Evolutionary conservation across 75 land plant genomes (phyloP), one percentile per base, ranked within the genome.

Genomic region (Cunninghamia lanceolata): DNA sequence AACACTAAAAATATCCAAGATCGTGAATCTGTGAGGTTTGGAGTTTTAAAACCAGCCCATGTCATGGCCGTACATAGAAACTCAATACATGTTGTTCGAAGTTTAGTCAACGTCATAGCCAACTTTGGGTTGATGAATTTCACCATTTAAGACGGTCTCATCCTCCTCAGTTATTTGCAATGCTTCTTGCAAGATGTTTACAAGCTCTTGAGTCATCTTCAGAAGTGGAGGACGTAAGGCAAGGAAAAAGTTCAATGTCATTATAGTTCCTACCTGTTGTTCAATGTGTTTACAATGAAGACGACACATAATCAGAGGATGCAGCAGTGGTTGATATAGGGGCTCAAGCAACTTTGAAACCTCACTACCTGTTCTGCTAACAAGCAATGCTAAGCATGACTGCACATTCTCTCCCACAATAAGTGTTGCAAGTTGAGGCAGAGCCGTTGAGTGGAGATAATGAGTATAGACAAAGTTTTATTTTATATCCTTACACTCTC

Each of bases 211-310:
- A n/a, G n/a, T 94, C 89, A 96, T 87, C 90, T 95, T 96, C 28
- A 98, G 90, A 63, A 98, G 91, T 86, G 99, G 99, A 25, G 99
- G 99, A 63, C 99, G 93, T 78, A 98, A 87, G 2, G 99, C 96
- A 85, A 98, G 92, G 85, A 96, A 96, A 87, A 95, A 96, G 85
- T 98, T 98, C 85, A 98, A 89, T 46, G 99, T 99, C 79, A 95
- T 95, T 28, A 98, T 97, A 39, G 99, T 96, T 9, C 99, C 99
- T 91, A 98, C 99, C 96, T 98, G 99, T 82, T 98, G 99, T 86
- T 98, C 99, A 87, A 94, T 94, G 88, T 95, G 95, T 84, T 93
- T 98, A 45, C 92, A 91, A 59, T 99, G 91, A 19, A 98, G 93
- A 66, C 96, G 95, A 1, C 99, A 88, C 63, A 83, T 77, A 32